phyloP scores from a whole-genome alignment of 371 early-diverging fungal genomes.

The Homolaphlyctis polyrhiza region DNA sequence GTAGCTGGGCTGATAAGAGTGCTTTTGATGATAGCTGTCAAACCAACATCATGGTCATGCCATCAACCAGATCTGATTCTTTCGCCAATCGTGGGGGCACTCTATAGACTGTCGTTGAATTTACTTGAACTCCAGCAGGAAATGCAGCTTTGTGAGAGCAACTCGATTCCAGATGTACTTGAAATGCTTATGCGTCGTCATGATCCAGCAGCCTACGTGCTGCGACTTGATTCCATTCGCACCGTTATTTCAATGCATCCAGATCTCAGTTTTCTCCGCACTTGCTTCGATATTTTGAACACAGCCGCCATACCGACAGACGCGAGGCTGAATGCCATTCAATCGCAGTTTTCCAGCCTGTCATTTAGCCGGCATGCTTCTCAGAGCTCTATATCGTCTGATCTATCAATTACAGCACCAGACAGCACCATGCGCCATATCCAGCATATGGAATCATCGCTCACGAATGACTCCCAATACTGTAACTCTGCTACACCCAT shows the following conservation, averaged over 20 bases:
- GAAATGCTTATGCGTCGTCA: not conserved
- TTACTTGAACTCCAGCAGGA: not conserved
- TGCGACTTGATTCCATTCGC: not conserved
- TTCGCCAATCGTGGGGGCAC: not conserved
- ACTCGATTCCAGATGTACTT: not conserved
- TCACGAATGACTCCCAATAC: too few relatives aligned
- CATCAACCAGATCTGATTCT: constrained; percentile 2
- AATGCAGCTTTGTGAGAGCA: not conserved
- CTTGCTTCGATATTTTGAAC: not conserved
- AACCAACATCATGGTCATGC: not conserved
- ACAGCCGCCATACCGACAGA: not conserved
- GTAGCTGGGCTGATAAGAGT: too few relatives aligned
- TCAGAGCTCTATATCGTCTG: too few relatives aligned
- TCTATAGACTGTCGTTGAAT: not conserved
- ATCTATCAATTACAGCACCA: too few relatives aligned
- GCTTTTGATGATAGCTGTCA: not conserved
- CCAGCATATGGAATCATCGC: too few relatives aligned
- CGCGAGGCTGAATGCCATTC: not conserved
- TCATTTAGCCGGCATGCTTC: not conserved
- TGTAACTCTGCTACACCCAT: too few relatives aligned
- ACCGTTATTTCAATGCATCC: not conserved
- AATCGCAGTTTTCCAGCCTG: not conserved
- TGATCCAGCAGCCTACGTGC: not conserved
- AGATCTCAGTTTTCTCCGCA: not conserved
- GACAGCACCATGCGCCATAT: too few relatives aligned